Evolutionary conservation across 2,329 filamentous ascomycete genomes (phyloP).

Genomic region (Colletotrichum musicola): DNA sequence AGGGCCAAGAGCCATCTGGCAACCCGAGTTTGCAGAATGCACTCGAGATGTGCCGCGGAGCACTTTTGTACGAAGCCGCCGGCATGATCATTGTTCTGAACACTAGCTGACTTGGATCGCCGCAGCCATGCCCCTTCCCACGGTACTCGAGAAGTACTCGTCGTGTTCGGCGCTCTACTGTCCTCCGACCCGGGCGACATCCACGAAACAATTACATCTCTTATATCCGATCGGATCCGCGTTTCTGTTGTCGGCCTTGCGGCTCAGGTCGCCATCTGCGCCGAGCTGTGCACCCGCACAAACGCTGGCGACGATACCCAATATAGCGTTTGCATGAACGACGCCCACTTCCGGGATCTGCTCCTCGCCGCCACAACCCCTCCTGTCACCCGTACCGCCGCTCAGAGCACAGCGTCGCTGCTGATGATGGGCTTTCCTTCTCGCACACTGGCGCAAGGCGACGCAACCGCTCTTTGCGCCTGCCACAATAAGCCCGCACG

Average conservation of each 20-base stretch:
- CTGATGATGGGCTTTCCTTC: conserved; percentile 99
- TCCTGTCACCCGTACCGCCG: conserved; percentile 79
- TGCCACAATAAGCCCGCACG: conserved; percentile 87
- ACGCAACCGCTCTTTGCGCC: conserved; percentile 82
- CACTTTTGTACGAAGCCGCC: conserved; percentile 74
- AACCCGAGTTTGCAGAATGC: conserved; percentile 92
- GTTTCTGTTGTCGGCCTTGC: conserved; percentile 92
- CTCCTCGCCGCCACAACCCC: conserved; percentile 90
- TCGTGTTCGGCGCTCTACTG: conserved; percentile 91
- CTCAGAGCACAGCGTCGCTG: conserved; percentile 72
- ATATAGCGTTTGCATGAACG: conserved; percentile 87
- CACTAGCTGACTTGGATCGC: conserved; percentile 37
- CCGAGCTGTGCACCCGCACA: conserved; percentile 87
- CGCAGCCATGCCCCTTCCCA: conserved; percentile 88
- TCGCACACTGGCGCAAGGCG: conserved; percentile 77
- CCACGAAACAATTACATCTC: conserved; percentile 84
- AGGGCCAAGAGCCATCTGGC: conserved; percentile 76
- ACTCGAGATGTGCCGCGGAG: conserved; percentile 92
- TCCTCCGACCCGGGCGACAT: conserved; percentile 96
- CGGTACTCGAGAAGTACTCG: conserved; percentile 91
- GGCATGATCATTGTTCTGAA: background rate
- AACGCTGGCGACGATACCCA: conserved; percentile 82
- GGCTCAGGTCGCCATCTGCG: conserved; percentile 92
- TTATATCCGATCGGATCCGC: conserved; percentile 85
- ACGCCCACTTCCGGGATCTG: conserved; percentile 84